Conservation (phyloP, 2,329 filamentous ascomycete genomes). For the Hypoxylon sp. region DNA sequence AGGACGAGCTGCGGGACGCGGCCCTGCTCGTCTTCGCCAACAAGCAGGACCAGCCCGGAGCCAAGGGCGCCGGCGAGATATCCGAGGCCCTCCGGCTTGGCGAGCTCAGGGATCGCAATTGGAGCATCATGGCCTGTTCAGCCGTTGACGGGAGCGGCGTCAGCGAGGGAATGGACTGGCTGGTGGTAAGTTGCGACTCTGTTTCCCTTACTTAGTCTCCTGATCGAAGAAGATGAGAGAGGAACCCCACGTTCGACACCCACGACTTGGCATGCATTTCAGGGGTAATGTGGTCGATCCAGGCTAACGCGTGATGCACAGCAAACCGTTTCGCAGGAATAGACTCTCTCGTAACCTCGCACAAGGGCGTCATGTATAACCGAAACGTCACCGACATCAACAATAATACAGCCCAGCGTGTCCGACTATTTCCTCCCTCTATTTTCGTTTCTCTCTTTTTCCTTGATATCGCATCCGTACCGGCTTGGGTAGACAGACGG, state of each 20-base stretch:
- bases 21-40: conserved; percentile 95
- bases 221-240: neutral
- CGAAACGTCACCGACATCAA: conserved; percentile 6
- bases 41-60: conserved; percentile 97
- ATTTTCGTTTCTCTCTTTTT: conserved; percentile 22
- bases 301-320: conserved; percentile 35
- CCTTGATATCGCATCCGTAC: conserved; percentile 24
- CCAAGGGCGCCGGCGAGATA: conserved; percentile 95
- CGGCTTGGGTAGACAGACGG: conserved; percentile 30
- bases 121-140: conserved; percentile 98
- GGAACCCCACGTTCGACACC: neutral
- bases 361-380: conserved; percentile 23
- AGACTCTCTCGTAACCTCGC: conserved; percentile 27
- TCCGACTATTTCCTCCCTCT: conserved; percentile 15
- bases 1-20: conserved; percentile 94
- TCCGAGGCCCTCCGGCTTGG: conserved; percentile 90
- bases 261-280: neutral
- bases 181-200: conserved; percentile 71
- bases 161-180: conserved; percentile 98
- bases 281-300: neutral
- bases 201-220: neutral
- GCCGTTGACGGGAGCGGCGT: conserved; percentile 95
- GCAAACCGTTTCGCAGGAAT: conserved; percentile 55
- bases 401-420: conserved; percentile 4
- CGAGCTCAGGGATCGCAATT: conserved; percentile 94